Percentiles rank a stretch among this genome's conserved stretches.
phyloP scores from a whole-genome alignment of 768 basidiomycete genomes.

The Trametes cinnabarina region DNA sequence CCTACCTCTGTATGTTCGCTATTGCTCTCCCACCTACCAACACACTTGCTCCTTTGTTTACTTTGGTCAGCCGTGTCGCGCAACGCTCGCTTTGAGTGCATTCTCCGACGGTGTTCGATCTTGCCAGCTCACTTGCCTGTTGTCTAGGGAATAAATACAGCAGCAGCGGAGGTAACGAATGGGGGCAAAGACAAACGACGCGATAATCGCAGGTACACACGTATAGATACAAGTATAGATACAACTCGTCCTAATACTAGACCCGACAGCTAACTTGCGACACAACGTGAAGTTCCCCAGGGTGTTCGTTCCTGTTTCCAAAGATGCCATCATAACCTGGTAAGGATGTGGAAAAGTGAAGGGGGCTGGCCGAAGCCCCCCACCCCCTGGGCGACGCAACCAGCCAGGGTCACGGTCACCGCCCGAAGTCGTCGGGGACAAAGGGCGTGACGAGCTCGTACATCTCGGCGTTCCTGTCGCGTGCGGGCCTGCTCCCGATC shows the following conservation, averaged over 20 bases:
- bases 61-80: too few relatives aligned
- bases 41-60: too few relatives aligned
- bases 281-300: background rate
- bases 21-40: too few relatives aligned
- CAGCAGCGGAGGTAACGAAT: background rate
- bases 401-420: conserved; percentile 18
- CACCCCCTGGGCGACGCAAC: too few relatives aligned
- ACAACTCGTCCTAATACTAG: background rate
- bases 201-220: background rate
- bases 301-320: background rate
- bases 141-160: conserved; percentile 12
- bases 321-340: background rate
- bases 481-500: conserved; percentile 44
- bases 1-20: too few relatives aligned
- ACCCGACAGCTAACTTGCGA: background rate
- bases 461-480: conserved; percentile 70
- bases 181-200: background rate
- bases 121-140: too few relatives aligned
- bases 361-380: too few relatives aligned
- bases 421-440: conserved; percentile 73
- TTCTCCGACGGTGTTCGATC: too few relatives aligned
- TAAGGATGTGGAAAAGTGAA: background rate
- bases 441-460: conserved; percentile 84
- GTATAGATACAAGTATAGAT: conserved; percentile 7
- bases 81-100: too few relatives aligned